Evolutionary conservation across 1,139 yeast species (phyloP), one percentile per base, ranked within the genome.

Genomic region (Nakaseomyces kungkrabaensis): DNA sequence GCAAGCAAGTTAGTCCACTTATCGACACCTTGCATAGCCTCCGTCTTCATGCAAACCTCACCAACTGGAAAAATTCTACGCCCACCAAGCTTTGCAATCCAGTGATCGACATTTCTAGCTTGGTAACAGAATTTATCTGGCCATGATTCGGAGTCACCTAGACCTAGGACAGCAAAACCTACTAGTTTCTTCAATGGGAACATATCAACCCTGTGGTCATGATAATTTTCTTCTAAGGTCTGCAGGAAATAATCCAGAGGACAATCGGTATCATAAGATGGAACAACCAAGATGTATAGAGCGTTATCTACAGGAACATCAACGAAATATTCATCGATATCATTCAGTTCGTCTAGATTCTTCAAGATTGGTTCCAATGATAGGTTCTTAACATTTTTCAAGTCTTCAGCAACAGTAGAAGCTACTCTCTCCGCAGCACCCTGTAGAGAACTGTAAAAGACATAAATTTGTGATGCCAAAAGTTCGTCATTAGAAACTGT

Each of bases 181-280:
- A 83, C 72, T 27, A 89, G 67, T 33, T 74, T 68, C 43, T 75
- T 70, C 59, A 89, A 71, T 4, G 96, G 96, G 57, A 79, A 81
- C 52, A 86, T 85, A 61, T 88, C 96, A 44, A 89, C 78, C 57
- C 97, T 74, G 70, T 87, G 88, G 65, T 89, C 97, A 55, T 84
- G 82, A 55, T 79, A 80, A 1, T 94, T 87, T 51, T 89, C 97
- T 54, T 78, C 75, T 58, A 89, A 72, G 48, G 86, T 82, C 61
- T 87, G 95, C 52, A 89, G 71, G 66, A 88, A 88, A 63, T 81
- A 89, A 66, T 89, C 97, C 46, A 90, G 75, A 9, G 97, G 96
- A 1, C 95, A 85, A 66, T 89, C 97, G 0, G 90, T 85, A 59
- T 88, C 97, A 63, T 89, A 89, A 0, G 96, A 87, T 2, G 97